A percentile compares a stretch with the other conserved stretches of the same genome.
phyloP scores from a whole-genome alignment of 2,329 filamentous ascomycete genomes.

The Eutypella sp. region DNA sequence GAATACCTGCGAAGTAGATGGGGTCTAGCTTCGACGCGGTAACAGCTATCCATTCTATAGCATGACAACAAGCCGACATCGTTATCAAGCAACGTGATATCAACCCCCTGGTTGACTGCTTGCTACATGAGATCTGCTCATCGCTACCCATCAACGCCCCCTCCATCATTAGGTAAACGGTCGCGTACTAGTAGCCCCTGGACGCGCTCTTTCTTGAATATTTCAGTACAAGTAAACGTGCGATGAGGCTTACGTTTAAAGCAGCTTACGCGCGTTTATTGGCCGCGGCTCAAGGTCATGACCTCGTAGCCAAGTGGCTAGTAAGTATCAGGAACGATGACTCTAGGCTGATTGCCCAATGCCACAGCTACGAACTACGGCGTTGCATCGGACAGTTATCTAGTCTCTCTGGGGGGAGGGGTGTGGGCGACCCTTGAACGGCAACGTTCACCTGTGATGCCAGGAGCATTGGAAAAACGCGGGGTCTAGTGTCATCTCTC shows the following conservation, averaged over 20 bases:
- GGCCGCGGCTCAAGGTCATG: neutral
- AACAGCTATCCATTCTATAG: no score
- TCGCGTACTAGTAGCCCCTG: neutral
- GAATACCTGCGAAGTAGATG: no score
- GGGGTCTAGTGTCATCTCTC: neutral
- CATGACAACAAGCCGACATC: no score
- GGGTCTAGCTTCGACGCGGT: no score
- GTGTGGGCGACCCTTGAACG: neutral
- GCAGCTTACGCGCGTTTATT: neutral
- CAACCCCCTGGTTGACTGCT: neutral
- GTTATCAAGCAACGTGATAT: neutral
- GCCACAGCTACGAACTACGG: neutral
- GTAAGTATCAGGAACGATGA: neutral
- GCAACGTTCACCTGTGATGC: neutral
- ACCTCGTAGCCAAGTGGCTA: neutral
- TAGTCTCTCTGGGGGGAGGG: neutral
- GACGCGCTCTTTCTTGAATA: no score
- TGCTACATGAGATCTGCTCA: neutral
- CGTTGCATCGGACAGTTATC: neutral
- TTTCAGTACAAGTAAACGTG: neutral
- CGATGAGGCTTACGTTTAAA: neutral
- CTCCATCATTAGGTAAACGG: neutral
- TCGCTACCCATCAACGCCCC: no score
- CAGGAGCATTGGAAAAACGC: neutral
- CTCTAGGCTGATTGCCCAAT: neutral